These are phyloP conservation scores for Sugiyamaella mastotermitis DNA, from an alignment of 805 yeast genomes.

Conservation along the genomic window DNA sequence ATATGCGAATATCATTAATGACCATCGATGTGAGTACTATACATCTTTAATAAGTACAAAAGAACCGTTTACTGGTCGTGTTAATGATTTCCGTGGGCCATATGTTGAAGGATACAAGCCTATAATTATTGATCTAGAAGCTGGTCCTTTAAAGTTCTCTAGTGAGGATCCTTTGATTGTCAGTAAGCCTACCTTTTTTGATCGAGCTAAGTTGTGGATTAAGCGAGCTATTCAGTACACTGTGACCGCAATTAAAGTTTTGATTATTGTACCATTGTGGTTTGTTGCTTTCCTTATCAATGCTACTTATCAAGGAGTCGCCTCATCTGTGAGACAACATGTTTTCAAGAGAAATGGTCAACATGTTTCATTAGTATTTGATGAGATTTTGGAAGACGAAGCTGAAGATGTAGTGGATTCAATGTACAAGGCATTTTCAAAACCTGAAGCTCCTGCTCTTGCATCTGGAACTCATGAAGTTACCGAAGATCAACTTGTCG, in stretches of 20 bases:
- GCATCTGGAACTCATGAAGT: conserved; percentile 5
- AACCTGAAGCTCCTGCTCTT: conserved; percentile 5
- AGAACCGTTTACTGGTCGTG: conserved; percentile 17
- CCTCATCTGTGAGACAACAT: conserved; percentile 34
- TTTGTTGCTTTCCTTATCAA: conserved; percentile 48
- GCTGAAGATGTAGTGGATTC: conserved; percentile 57
- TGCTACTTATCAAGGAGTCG: conserved; percentile 36
- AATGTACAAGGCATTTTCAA: conserved; percentile 18
- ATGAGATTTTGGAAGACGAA: conserved; percentile 46
- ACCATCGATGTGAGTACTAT: conserved; percentile 78
- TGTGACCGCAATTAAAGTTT: conserved; percentile 38
- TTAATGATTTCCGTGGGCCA: conserved; percentile 10
- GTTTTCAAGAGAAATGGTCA: conserved; percentile 11
- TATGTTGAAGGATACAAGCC: conserved; percentile 52
- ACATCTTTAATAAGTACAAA: conserved; percentile 59
- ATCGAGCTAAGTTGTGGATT: background rate
- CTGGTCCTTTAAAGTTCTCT: conserved; percentile 5
- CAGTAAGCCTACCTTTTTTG: background rate
- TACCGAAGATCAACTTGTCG: background rate
- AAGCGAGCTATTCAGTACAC: conserved; percentile 37
- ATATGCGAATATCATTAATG: conserved; percentile 75
- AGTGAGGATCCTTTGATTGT: background rate
- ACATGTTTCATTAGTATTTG: conserved; percentile 4
- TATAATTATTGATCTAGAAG: conserved; percentile 17
- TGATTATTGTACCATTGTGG: conserved; percentile 60